Base-by-base conservation (phyloP, 306 rosid genomes). In the Dicorynia guianensis region DNA sequence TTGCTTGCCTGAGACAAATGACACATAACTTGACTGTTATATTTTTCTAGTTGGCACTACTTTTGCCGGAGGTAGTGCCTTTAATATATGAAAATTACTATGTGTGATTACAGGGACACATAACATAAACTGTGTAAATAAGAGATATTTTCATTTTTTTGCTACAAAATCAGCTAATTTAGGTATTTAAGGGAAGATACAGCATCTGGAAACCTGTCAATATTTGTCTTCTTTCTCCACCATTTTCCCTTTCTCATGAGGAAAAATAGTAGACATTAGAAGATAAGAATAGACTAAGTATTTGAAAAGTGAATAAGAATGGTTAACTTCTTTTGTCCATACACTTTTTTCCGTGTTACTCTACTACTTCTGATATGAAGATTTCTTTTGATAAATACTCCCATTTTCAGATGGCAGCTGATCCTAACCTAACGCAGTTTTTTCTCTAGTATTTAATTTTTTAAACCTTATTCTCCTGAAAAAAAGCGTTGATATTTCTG, bases 81-180 rank as follows among this genome's bases (percentile, higher is more conserved):
- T 67, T 46, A 53, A 67, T 69, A 57, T 17, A 18, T 44, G 54
- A 44, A 55, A 10, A 18, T 35, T n/a, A 75, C 46, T 39, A 49
- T 15, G 13, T 9, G 9, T n/a, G 7, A 57, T 46, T 19, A 18
- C 49, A 11, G 62, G 40, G 34, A 35, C 46, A 5, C 10, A 44
- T 67, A 12, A 5, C 10, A 44, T 67, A 12, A 35, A 33, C 47
- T 55, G 4, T 34, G 52, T 46, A 11, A 58, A 47, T 17, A 5
- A 44, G 13, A 61, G 36, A 43, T 39, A 38, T 56, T 17, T 13
- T 65, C 30, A 18, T 7, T 40, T 3, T 40, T 6, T 10, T 4
- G 18, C 19, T 49, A 14, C 18, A n/a, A 49, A 49, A 49, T 49
- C 18, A 13, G 14, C 7, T 49, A 12, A 5, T 17, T 14, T 14